Evolutionary conservation across 495 filamentous ascomycete species (phyloP).

Genomic region (Xylaria palmicola): DNA sequence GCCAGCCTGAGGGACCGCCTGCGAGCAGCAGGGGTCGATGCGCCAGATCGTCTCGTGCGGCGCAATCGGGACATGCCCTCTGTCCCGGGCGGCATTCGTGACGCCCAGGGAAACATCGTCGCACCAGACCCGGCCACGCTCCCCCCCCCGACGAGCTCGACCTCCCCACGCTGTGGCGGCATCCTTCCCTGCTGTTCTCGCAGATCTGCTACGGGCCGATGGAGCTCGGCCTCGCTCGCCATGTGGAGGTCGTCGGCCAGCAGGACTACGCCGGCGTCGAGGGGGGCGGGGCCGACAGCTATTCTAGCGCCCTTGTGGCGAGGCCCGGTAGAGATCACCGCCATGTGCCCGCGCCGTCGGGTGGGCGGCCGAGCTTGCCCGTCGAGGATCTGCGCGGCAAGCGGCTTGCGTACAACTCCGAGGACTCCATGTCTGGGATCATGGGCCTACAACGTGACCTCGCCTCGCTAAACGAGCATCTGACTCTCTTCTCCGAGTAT

Average conservation of each 20-base stretch:
- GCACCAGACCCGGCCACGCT: conserved; percentile 5
- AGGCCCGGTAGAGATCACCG: background rate
- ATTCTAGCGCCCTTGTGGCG: conserved; percentile 6
- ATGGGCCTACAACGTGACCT: conserved; percentile 2
- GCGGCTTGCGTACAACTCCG: conserved; percentile 9
- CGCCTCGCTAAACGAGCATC: background rate
- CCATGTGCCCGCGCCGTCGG: background rate
- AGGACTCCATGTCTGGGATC: conserved; percentile 2
- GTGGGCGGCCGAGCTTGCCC: background rate
- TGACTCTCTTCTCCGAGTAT: background rate
- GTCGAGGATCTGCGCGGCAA: conserved; percentile 1
- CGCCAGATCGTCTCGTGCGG: background rate
- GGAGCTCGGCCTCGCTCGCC: conserved; percentile 2
- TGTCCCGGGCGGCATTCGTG: conserved; percentile 2
- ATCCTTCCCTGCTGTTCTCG: background rate
- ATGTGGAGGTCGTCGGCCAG: conserved; percentile 3
- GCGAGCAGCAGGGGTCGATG: conserved; percentile 3
- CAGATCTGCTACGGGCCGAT: conserved; percentile 10
- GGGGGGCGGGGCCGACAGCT: background rate
- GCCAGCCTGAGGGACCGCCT: background rate
- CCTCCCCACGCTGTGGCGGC: conserved; percentile 8
- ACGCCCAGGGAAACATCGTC: background rate
- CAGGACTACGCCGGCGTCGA: conserved; percentile 7
- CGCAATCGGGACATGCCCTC: conserved; percentile 7
- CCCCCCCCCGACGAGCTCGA: conserved; percentile 1